Conservation (phyloP, 768 basidiomycete genomes). For the Daedaleopsis sinensis region DNA sequence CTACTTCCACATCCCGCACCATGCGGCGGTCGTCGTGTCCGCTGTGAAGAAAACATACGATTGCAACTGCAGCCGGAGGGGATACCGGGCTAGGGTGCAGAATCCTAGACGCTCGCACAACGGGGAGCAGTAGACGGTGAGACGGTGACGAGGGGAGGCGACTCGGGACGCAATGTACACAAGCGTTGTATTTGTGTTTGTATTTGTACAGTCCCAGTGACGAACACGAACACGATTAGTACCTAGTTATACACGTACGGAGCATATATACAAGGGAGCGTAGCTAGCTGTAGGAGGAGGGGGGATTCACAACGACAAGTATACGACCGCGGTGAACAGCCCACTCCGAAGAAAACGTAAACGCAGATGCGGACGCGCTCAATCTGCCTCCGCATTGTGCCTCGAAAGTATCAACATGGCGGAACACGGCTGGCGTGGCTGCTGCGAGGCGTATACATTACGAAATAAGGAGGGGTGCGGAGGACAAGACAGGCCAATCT, state of each 20-base stretch:
- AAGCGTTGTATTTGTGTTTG: constrained; percentile 1
- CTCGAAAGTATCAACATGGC: too few relatives aligned
- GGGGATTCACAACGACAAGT: constrained; percentile 2
- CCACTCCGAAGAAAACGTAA: not conserved
- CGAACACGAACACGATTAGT: constrained; percentile 13
- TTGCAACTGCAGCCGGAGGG: not conserved
- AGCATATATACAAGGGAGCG: too few relatives aligned
- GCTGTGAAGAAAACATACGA: too few relatives aligned
- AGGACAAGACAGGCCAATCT: not conserved
- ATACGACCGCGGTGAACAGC: too few relatives aligned
- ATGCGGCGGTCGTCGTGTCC: too few relatives aligned
- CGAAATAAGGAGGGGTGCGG: not conserved
- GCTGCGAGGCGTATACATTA: not conserved
- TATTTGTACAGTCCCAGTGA: constrained; percentile 3
- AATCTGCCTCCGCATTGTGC: not conserved
- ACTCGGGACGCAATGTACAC: not conserved
- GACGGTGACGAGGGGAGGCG: too few relatives aligned
- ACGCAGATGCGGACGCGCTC: not conserved
- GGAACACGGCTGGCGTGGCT: not conserved
- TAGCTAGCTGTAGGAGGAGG: not conserved
- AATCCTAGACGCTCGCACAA: too few relatives aligned
- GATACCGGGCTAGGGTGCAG: not conserved
- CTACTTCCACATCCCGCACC: too few relatives aligned
- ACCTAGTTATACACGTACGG: constrained; percentile 20
- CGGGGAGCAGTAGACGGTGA: not conserved